phyloP scores from a whole-genome alignment of 2,329 filamentous ascomycete genomes.

The Colletotrichum brevisporum region DNA sequence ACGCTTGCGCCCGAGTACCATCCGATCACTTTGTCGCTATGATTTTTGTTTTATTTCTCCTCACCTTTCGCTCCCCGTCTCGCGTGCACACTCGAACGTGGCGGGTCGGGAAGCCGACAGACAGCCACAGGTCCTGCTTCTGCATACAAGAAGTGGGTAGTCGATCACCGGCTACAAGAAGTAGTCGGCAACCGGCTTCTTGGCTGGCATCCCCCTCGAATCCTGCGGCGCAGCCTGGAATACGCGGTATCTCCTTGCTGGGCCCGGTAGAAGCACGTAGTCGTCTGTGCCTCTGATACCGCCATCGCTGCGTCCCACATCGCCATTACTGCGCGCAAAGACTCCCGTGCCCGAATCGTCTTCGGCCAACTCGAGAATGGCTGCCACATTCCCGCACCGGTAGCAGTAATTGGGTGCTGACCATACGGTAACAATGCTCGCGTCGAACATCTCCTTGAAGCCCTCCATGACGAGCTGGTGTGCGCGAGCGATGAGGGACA shows the following conservation, averaged over 20 bases:
- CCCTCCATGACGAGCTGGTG: constrained; percentile 99
- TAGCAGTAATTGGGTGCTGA: constrained; percentile 98
- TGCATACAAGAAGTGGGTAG: constrained; percentile 80
- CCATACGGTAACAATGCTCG: constrained; percentile 98
- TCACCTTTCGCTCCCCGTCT: constrained; percentile 1
- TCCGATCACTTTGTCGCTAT: constrained; percentile 7
- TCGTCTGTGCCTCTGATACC: constrained; percentile 51
- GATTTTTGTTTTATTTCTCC: neutral
- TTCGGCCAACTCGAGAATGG: constrained; percentile 92
- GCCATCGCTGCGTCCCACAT: constrained; percentile 71
- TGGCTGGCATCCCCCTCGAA: constrained; percentile 96
- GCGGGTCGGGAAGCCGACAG: neutral
- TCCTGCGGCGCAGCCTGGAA: constrained; percentile 98
- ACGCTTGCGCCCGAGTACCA: constrained; percentile 4
- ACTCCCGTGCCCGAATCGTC: constrained; percentile 82
- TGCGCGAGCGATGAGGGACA: constrained; percentile 91
- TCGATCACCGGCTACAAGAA: constrained; percentile 94
- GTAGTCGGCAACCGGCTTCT: constrained; percentile 98
- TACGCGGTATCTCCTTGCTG: constrained; percentile 91
- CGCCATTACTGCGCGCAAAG: constrained; percentile 80
- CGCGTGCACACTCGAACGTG: neutral
- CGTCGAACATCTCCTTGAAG: constrained; percentile 99
- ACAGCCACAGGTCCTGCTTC: constrained; percentile 40
- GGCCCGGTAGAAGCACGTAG: constrained; percentile 65
- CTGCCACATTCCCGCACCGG: constrained; percentile 94